Base-by-base conservation (phyloP, 1,284 basidiomycete genomes). In the Mrakiaceae sp. region DNA sequence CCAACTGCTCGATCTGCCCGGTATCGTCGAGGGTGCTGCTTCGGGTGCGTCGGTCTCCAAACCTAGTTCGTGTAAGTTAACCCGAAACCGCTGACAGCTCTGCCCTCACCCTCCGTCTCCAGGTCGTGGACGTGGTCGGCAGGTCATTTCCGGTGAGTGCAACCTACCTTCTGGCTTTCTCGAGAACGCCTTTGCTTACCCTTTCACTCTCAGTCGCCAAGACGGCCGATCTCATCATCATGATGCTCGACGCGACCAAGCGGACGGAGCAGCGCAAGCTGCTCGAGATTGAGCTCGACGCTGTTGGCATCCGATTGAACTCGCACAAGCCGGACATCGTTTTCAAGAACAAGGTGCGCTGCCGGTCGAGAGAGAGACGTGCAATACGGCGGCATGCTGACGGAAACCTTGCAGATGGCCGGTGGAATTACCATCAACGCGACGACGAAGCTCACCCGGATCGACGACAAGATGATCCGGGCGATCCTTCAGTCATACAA, bases 211-310 rank as follows among this genome's bases (percentile, higher is more conserved):
- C 50, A 81, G 86, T 91, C 40, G 92, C 90, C 39, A 96, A 97
- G 79, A 98, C 95, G 1, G 93, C 95, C 2, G 95, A 98, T 76
- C 80, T 98, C 54, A 63, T 63, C 50, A 77, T 93, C 65, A 82
- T 95, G 70, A 90, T 94, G 89, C 82, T 95, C 61, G 95, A 98
- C 72, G 93, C 94, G 4, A 98, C 93, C 6, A 98, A 98, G 76
- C 90, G 90, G 4, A 87, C 91, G 57, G 91, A 97, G 74, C 96
- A 98, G 73, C 85, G 88, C 67, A 81, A 83, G 52, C 79, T 94
- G 67, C 80, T 98, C 40, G 95, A 98, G 75, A 82, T 90, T 62
- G 95, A 98, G 75, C 79, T 98, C 46, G 95, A 98, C 72, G 90
- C 94, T 1, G 94, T 98, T 50, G 95, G 96, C 7, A 97, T 98